Evolutionary conservation across 129 eudicot species (phyloP).

Genomic region (Helianthus tuberosus): DNA sequence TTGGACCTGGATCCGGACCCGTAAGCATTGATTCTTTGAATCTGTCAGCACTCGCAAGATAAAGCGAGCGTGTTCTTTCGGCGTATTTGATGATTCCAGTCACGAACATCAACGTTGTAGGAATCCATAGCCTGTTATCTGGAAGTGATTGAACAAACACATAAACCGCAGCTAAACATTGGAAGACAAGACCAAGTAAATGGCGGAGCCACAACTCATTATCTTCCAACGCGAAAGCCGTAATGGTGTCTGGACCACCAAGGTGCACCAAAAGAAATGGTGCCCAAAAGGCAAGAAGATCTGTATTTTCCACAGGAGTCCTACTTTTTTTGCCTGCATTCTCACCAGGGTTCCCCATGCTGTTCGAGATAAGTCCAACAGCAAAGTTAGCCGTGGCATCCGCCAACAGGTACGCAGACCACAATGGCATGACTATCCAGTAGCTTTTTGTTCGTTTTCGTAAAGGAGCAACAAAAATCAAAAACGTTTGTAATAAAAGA

Average conservation of each 20-base stretch:
- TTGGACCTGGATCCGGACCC: constrained; percentile 47
- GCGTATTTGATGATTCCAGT: constrained; percentile 49
- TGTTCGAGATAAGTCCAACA: constrained; percentile 56
- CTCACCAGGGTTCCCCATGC: constrained; percentile 23
- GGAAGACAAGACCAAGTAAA: constrained; percentile 46
- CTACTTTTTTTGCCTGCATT: neutral
- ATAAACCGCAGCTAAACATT: constrained; percentile 30
- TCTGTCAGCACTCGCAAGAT: constrained; percentile 45
- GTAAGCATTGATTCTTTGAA: constrained; percentile 26
- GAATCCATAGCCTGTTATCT: constrained; percentile 33
- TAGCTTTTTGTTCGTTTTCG: constrained; percentile 34
- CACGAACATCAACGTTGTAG: constrained; percentile 49
- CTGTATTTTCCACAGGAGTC: constrained; percentile 11
- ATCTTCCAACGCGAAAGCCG: constrained; percentile 66
- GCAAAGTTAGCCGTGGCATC: constrained; percentile 63
- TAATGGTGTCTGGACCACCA: constrained; percentile 70
- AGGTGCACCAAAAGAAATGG: constrained; percentile 65
- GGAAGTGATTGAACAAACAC: constrained; percentile 43
- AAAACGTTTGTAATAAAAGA: constrained; percentile 43
- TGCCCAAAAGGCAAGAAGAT: constrained; percentile 61
- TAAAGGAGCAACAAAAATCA: constrained; percentile 42
- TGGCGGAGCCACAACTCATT: constrained; percentile 71
- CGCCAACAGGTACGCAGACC: constrained; percentile 63
- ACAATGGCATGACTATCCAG: constrained; percentile 41
- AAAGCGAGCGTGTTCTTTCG: constrained; percentile 45